These are phyloP conservation scores for Pseudocercospora fuligena DNA, from an alignment of 2,329 filamentous ascomycete species.

Conservation along the genomic window DNA sequence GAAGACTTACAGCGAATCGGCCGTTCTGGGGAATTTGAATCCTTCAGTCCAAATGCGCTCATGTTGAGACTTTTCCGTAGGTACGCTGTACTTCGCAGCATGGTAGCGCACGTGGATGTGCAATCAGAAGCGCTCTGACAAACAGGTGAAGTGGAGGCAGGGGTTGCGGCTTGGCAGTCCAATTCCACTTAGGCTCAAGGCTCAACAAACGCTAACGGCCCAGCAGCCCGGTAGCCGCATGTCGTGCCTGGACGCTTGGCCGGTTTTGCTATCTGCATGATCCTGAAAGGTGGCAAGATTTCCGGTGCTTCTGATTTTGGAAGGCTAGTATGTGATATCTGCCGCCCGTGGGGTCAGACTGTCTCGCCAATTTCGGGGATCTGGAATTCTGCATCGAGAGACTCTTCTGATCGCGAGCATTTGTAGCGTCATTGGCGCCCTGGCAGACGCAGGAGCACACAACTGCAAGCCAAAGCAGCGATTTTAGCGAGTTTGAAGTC, in stretches of 20 bases:
- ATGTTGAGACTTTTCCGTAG: neutral
- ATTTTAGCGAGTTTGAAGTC: neutral
- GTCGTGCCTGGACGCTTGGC: neutral
- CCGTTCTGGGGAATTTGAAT: neutral
- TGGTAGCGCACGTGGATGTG: neutral
- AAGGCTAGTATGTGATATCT: neutral
- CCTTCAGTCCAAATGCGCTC: neutral
- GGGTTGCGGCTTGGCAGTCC: neutral
- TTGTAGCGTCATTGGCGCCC: conserved; percentile 5
- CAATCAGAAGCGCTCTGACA: neutral
- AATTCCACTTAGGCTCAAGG: neutral
- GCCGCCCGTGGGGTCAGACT: conserved; percentile 6
- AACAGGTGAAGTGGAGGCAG: neutral
- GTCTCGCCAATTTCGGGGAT: neutral
- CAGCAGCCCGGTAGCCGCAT: neutral
- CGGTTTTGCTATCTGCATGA: neutral
- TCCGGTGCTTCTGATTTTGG: neutral
- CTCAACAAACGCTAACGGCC: neutral
- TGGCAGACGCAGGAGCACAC: neutral
- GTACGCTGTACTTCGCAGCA: neutral
- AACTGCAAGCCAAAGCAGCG: neutral
- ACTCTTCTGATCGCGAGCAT: neutral
- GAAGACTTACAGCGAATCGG: neutral
- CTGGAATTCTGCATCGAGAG: neutral
- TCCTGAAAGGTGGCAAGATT: neutral